Base-by-base conservation (phyloP, 768 basidiomycete species). In the Collybia sp. region DNA sequence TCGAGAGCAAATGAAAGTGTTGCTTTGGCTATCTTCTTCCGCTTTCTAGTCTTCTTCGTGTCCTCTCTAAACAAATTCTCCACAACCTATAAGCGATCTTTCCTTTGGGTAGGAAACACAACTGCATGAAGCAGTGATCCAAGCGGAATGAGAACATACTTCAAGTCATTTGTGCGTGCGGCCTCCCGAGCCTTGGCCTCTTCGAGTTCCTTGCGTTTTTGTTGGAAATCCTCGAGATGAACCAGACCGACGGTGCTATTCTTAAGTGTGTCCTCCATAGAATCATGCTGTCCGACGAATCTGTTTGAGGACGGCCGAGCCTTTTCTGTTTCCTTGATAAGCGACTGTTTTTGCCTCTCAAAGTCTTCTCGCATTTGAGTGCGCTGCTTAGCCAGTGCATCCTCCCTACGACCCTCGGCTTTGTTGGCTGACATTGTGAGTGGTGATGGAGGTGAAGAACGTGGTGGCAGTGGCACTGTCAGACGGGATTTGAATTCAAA, bases 231-330 rank as follows among this genome's bases (percentile, higher is more conserved):
- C 53, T 95, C 90, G 6, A 97, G 74, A 47, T 75, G 81, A 2
- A 97, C 94, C 13, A 98, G 77, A 52, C 95, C 95, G 37, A 98
- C 82, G 1, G 95, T 98, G 41, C 76, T 85, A 50, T 91, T 76
- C 74, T 95, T 96, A 42, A 98, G 76, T 6, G 82, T 77, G 48
- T 97, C 95, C 63, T 97, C 95, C 76, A 96, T 83, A 4, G 89
- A 91, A 61, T 97, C 94, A 66, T 90, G 82, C 63, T 94, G 90
- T 1, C 92, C 91, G 32, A 95, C 88, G 65, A 98, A 98, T 50
- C 93, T 87, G 60, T 86, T 84, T 2, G 80, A 68, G 0, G 90
- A 88, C 3, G 93, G 89, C 25, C 92, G 85, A 33, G 89, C 84
- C 65, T 93, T 94, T 71, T 95, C 90, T 2, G 93, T 93, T 68